phyloP scores from a whole-genome alignment of 164 flowering plant species.

The Liquidambar formosana region DNA sequence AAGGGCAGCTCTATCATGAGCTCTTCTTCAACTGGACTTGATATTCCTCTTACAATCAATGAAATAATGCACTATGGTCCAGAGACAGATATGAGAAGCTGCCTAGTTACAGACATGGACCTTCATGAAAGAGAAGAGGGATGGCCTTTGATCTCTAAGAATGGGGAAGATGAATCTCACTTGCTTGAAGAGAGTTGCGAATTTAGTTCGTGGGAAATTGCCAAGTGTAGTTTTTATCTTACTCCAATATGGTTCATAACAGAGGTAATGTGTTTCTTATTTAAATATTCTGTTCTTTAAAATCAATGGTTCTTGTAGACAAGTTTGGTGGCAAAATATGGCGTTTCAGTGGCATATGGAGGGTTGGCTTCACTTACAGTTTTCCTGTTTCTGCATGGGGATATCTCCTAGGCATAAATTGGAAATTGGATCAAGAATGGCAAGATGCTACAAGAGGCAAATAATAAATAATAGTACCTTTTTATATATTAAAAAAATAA shows the following conservation, averaged over 20 bases:
- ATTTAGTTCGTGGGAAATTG: constrained; percentile 45
- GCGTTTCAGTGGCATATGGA: not conserved
- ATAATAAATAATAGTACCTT: not conserved
- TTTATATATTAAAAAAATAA: no score
- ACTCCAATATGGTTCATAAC: constrained; percentile 63
- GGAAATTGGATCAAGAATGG: not conserved
- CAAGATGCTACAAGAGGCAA: not conserved
- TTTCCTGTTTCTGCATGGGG: not conserved
- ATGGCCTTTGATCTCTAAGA: constrained; percentile 28
- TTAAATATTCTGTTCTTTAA: not conserved
- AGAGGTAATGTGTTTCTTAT: constrained; percentile 38
- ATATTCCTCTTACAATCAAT: constrained; percentile 41
- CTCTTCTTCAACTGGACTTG: constrained; percentile 31
- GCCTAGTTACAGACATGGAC: constrained; percentile 28
- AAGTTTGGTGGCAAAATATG: not conserved
- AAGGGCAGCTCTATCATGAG: constrained; percentile 2
- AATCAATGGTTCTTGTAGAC: not conserved
- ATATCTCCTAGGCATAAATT: no score
- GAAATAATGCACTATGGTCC: constrained; percentile 23
- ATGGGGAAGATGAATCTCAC: constrained; percentile 28
- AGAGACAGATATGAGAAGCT: constrained; percentile 29
- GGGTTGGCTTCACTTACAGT: not conserved
- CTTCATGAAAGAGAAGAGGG: constrained; percentile 47
- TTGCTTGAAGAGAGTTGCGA: constrained; percentile 14
- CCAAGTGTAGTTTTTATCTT: constrained; percentile 46